Conservation (phyloP, 2,329 filamentous ascomycete species). For the Beauveria caledonica region DNA sequence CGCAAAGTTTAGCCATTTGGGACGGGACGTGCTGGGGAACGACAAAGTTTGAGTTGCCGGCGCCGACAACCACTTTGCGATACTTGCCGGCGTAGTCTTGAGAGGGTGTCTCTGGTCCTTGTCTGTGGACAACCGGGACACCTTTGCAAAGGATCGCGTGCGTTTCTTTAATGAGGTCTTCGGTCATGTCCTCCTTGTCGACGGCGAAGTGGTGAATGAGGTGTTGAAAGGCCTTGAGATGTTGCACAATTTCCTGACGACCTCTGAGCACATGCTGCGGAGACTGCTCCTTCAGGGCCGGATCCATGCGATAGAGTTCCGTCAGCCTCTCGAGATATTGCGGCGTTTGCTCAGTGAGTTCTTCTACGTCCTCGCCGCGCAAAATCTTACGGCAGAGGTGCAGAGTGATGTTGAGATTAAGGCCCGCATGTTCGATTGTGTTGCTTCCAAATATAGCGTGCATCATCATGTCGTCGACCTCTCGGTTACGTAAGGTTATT, state of each 20-base stretch:
- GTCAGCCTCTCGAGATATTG: not conserved
- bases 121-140: not conserved
- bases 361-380: conserved; percentile 6
- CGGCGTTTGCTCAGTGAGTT: not conserved
- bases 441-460: conserved; percentile 21
- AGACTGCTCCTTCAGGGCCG: not conserved
- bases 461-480: conserved; percentile 14
- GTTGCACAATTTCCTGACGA: conserved; percentile 17
- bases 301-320: not conserved
- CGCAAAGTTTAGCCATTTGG: conserved; percentile 22
- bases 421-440: conserved; percentile 17
- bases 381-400: conserved; percentile 15
- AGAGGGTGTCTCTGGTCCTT: not conserved
- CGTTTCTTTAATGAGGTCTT: not conserved
- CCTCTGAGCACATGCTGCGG: conserved; percentile 12
- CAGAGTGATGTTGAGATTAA: conserved; percentile 14
- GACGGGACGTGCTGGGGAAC: conserved; percentile 18
- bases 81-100: conserved; percentile 21
- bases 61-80: conserved; percentile 17
- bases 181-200: not conserved
- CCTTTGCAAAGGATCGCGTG: not conserved
- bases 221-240: conserved; percentile 17
- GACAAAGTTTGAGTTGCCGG: conserved; percentile 21
- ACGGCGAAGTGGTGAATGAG: conserved; percentile 32
- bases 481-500: not conserved